Base-by-base conservation (phyloP, 129 eudicot genomes). In the Flaveria trinervia region DNA sequence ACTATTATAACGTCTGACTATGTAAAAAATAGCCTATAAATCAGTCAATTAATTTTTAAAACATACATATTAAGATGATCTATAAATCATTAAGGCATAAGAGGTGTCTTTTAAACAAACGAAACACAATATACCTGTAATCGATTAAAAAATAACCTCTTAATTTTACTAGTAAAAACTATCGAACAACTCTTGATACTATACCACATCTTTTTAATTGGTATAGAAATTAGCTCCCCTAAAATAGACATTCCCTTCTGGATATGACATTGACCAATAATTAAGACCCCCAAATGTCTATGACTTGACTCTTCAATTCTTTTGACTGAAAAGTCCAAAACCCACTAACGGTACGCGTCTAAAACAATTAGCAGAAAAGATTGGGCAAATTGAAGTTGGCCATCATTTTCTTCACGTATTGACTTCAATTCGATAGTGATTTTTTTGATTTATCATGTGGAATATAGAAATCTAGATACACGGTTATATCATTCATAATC, bases 341-440 rank as follows among this genome's bases (percentile, higher is more conserved):
- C 60, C 74, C 83, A 80, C 79, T 52, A 23, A 50, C 17, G 50
- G 15, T 72, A 72, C 83, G 83, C 83, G 83, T 72, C 83, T 78
- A 70, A 51, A 51, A 80, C 79, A 51, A 65, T 8, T 62, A 51
- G 52, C 68, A 20, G 25, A 55, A 13, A 44, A 33, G 23, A 36
- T 10, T 16, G 46, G 57, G 68, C 33, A 15, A 77, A 25, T 23
- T 23, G 25, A 75, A 72, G 83, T 62, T 68, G 78, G 68, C 20
- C 71, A 39, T 52, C 48, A 68, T 15, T 72, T 79, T 72, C 78
- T 17, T 72, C 22, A 45, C 44, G 7, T 23, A 51, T 79, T 72
- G 79, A 72, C 83, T 80, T 39, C 36, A 55, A 64, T 72, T 25
- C n/a, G 59, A 64, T 79, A 71, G 48, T 18, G 83, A 39, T 23